Conservation (phyloP, 345 rosid genomes). For the Streptanthus diversifolius region DNA sequence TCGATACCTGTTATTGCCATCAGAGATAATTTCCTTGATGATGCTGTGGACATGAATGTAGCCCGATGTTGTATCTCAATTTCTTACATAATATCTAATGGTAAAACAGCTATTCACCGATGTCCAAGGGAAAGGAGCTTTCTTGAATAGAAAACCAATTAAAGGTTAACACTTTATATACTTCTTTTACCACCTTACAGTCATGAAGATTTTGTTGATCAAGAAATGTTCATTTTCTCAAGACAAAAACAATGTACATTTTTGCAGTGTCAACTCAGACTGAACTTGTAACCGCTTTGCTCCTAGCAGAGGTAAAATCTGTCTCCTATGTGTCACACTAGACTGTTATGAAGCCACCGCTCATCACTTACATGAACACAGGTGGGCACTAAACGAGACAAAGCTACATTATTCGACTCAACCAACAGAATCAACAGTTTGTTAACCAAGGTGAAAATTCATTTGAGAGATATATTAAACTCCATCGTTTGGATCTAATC, state of each 20-base stretch:
- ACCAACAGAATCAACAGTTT: conserved; percentile 77
- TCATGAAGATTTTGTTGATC: neutral
- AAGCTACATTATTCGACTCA: conserved; percentile 58
- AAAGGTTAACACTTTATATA: conserved; percentile 44
- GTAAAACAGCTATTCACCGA: conserved; percentile 69
- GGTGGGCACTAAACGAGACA: conserved; percentile 83
- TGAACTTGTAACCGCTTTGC: conserved; percentile 81
- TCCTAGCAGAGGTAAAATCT: conserved; percentile 67
- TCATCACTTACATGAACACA: conserved; percentile 32
- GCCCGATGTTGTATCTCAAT: neutral
- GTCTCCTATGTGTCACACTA: conserved; percentile 4
- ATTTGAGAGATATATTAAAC: neutral
- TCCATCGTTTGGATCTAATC: neutral
- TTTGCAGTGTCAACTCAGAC: conserved; percentile 67
- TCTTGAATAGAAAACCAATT: conserved; percentile 73
- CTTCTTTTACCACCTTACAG: neutral
- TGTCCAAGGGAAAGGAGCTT: conserved; percentile 72
- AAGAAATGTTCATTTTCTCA: neutral
- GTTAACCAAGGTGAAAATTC: conserved; percentile 62
- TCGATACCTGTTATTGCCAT: neutral
- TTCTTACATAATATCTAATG: neutral
- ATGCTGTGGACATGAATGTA: neutral
- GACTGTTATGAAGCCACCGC: neutral
- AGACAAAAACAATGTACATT: neutral
- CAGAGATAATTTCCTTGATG: neutral